Conservation (phyloP, 2,329 filamentous ascomycete genomes). For the Neopestalotiopsis rosae region DNA sequence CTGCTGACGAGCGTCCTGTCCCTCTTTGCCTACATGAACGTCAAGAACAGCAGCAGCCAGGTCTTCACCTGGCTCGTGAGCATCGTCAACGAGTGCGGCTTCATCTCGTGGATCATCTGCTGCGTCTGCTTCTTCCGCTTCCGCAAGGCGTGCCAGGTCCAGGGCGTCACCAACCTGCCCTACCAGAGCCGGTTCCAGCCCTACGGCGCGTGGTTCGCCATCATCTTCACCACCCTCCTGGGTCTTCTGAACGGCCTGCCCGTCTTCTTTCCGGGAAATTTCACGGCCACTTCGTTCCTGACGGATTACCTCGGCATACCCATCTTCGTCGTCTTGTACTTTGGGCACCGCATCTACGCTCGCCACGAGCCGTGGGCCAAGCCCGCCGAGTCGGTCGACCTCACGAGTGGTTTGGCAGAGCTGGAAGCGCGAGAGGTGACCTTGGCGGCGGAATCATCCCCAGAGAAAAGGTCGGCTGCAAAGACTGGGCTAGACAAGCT, state of each 20-base stretch:
- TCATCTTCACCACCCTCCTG: slow-evolving; percentile 57
- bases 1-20: slow-evolving; percentile 60
- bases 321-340: slow-evolving; percentile 61
- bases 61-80: slow-evolving; percentile 68
- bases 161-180: slow-evolving; percentile 51
- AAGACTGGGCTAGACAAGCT: slow-evolving; percentile 1
- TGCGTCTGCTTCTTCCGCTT: slow-evolving; percentile 64
- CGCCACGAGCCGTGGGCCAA: slow-evolving; percentile 51
- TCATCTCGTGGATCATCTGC: slow-evolving; percentile 59
- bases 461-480: not conserved
- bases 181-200: slow-evolving; percentile 60
- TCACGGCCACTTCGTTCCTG: slow-evolving; percentile 60
- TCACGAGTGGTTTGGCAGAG: not conserved
- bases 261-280: slow-evolving; percentile 64
- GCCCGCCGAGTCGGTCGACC: not conserved
- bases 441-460: not conserved
- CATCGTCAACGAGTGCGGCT: slow-evolving; percentile 53
- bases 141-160: slow-evolving; percentile 50
- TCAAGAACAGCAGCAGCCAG: slow-evolving; percentile 59
- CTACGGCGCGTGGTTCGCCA: slow-evolving; percentile 57
- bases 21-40: slow-evolving; percentile 67
- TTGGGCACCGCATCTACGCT: slow-evolving; percentile 44
- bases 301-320: slow-evolving; percentile 69
- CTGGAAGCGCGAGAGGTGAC: not conserved
- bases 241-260: slow-evolving; percentile 67